Evolutionary conservation across 805 yeast genomes (phyloP).

Genomic region (Sungouiozyma intestinalis): DNA sequence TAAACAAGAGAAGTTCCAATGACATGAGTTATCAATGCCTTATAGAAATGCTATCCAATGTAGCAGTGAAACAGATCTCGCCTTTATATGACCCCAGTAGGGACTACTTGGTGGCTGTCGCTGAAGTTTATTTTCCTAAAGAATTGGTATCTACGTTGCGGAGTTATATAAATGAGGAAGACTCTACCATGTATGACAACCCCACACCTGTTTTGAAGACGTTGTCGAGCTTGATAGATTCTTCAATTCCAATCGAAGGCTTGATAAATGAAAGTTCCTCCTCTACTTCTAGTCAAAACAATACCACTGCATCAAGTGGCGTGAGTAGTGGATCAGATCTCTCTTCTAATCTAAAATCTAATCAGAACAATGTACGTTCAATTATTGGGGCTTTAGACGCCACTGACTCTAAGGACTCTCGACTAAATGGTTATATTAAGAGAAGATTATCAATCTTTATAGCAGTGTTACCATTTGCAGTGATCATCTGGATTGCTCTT

Average conservation of each 20-base stretch:
- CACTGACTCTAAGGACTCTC: background rate
- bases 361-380: background rate
- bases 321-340: background rate
- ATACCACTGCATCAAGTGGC: background rate
- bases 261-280: slow-evolving; percentile 4
- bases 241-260: slow-evolving; percentile 22
- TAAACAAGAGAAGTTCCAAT: background rate
- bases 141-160: slow-evolving; percentile 40
- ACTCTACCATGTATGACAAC: slow-evolving; percentile 52
- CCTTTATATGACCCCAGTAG: slow-evolving; percentile 22
- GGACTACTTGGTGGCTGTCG: slow-evolving; percentile 73
- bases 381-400: slow-evolving; percentile 3
- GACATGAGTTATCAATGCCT: background rate
- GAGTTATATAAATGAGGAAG: slow-evolving; percentile 36
- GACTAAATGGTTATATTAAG: background rate
- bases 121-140: slow-evolving; percentile 73
- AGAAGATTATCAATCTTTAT: slow-evolving; percentile 2
- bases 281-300: background rate
- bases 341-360: background rate
- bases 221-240: slow-evolving; percentile 63
- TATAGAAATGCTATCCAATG: background rate
- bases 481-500: slow-evolving; percentile 4
- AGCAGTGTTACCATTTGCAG: background rate
- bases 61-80: slow-evolving; percentile 6
- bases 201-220: slow-evolving; percentile 43